These are phyloP conservation scores for Polygonum aviculare DNA, from an alignment of 148 eudicot genomes.

Conservation along the genomic window DNA sequence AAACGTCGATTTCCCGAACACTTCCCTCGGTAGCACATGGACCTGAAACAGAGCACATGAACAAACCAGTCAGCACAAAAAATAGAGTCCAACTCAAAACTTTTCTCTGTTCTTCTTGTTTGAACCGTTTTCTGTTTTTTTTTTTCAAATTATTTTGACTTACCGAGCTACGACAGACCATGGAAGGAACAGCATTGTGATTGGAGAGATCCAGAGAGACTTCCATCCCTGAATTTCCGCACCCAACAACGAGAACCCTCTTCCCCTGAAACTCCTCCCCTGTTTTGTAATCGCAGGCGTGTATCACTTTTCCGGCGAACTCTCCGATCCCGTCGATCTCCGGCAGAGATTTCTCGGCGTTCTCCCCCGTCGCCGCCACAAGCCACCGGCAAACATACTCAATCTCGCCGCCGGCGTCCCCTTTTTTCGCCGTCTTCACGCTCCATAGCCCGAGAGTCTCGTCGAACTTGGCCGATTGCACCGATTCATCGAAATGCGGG, in stretches of 20 bases:
- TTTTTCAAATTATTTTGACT: neutral
- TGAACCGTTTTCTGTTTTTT: neutral
- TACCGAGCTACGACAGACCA: constrained; percentile 24
- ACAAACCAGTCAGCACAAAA: neutral
- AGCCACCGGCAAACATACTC: constrained; percentile 26
- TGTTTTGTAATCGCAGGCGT: constrained; percentile 23
- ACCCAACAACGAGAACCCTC: constrained; percentile 24
- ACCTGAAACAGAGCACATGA: constrained; percentile 28
- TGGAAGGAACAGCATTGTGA: constrained; percentile 22
- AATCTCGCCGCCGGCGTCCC: constrained; percentile 8
- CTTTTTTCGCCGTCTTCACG: constrained; percentile 14
- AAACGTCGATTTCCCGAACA: constrained; percentile 63
- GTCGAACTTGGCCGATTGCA: constrained; percentile 21
- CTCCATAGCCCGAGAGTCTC: constrained; percentile 21
- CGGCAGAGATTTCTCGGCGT: constrained; percentile 19
- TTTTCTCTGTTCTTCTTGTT: neutral
- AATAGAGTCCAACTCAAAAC: neutral
- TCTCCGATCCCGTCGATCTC: constrained; percentile 19
- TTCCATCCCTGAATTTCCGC: constrained; percentile 27
- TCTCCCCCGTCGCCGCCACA: constrained; percentile 28
- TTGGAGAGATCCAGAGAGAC: constrained; percentile 26
- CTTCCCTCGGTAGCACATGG: constrained; percentile 60
- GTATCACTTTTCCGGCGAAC: constrained; percentile 21
- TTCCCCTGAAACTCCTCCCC: constrained; percentile 19
- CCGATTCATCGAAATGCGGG: constrained; percentile 23